Evolutionary conservation across 306 rosid species (phyloP).

Genomic region (Sphenostylis stenocarpa): DNA sequence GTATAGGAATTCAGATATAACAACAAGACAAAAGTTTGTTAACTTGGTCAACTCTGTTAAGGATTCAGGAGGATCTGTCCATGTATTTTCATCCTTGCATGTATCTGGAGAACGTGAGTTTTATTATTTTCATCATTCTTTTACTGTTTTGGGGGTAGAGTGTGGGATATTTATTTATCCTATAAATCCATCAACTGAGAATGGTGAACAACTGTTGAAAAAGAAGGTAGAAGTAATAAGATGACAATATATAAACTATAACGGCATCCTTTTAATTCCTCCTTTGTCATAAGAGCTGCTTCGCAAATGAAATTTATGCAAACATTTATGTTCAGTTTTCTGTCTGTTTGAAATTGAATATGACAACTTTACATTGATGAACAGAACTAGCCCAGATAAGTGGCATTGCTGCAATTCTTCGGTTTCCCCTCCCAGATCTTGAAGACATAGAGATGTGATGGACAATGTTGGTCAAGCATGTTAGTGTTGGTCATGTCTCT

Average conservation of each 20-base stretch:
- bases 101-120: conserved; percentile 98
- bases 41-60: conserved; percentile 81
- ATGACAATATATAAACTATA: conserved; percentile 2
- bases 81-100: conserved; percentile 90
- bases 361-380: conserved; percentile 4
- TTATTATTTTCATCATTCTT: not conserved
- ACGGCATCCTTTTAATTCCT: not conserved
- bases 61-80: conserved; percentile 86
- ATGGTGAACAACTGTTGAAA: not conserved
- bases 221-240: conserved; percentile 6
- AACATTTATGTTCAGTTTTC: not conserved
- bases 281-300: not conserved
- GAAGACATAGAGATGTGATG: conserved; percentile 90
- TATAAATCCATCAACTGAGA: conserved; percentile 16
- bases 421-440: conserved; percentile 94
- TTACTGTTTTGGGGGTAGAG: not conserved
- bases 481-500: not conserved
- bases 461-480: conserved; percentile 12
- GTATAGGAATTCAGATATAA: conserved; percentile 73
- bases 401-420: conserved; percentile 86
- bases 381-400: conserved; percentile 77
- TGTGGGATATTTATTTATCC: conserved; percentile 12
- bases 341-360: conserved; percentile 7
- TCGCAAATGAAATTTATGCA: not conserved
- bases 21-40: conserved; percentile 64